A percentile compares a stretch with the other conserved stretches of the same genome.
These are phyloP conservation scores for Nakazawaea ishiwadae DNA, from an alignment of 805 yeast genomes.

Conservation along the genomic window DNA sequence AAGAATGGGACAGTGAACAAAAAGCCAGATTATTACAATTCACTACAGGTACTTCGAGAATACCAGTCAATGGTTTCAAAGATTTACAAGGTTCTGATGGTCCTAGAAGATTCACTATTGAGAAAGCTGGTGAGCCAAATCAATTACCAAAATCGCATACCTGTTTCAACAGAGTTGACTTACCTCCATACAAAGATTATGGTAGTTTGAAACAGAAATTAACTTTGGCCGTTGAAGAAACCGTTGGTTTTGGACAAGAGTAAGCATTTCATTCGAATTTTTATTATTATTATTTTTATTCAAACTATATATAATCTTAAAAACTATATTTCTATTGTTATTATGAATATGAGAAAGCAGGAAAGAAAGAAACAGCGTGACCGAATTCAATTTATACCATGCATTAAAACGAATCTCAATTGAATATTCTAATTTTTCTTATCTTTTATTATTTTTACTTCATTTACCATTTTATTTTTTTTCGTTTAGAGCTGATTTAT, in stretches of 20 bases:
- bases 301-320: no score
- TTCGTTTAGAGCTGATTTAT: no score
- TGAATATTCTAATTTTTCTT: no score
- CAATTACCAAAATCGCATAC: slow-evolving; percentile 98
- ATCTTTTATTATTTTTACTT: no score
- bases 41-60: slow-evolving; percentile 98
- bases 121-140: slow-evolving; percentile 91
- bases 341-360: no score
- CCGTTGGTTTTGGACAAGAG: slow-evolving; percentile 99
- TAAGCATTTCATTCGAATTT: slow-evolving; percentile 25
- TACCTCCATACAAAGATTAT: slow-evolving; percentile 87
- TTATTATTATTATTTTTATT: background rate
- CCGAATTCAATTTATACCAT: no score
- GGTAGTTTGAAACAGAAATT: slow-evolving; percentile 85
- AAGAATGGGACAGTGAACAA: slow-evolving; percentile 95
- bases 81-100: slow-evolving; percentile 99
- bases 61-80: slow-evolving; percentile 98
- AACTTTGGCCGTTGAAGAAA: slow-evolving; percentile 96
- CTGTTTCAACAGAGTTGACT: slow-evolving; percentile 97
- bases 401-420: no score
- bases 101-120: slow-evolving; percentile 97
- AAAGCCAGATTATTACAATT: slow-evolving; percentile 93
- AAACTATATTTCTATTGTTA: no score
- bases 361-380: no score
- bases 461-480: no score